Base-by-base conservation (phyloP, 306 rosid species). In the Prosopis cineraria region DNA sequence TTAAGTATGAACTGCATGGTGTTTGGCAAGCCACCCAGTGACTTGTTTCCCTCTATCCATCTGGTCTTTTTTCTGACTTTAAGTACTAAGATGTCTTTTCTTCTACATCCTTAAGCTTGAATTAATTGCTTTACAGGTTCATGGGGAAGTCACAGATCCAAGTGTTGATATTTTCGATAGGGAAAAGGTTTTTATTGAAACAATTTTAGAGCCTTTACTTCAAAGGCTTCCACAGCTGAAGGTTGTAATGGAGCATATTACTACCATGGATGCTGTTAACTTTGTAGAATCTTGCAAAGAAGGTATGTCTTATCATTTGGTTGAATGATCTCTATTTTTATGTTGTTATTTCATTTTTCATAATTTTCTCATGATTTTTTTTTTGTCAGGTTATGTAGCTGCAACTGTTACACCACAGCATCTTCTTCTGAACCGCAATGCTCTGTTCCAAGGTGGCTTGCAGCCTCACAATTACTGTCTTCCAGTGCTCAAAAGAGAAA, bases 341-440 rank as follows among this genome's bases (percentile, higher is more conserved):
- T n/a, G n/a, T n/a, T 50, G 50, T 40, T 69, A 39, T 56, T 52
- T 67, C 36, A 30, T 64, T 73, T 63, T 69, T 52, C 19, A 67
- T 75, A 12, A 24, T 66, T 10, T 41, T 45, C 66, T 73, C 64
- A 73, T 40, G 70, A 36, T 25, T 77, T 58, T 68, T 68, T 78
- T 20, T 34, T 81, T 78, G 68, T 65, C 66, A 94, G 98, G 94
- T 62, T 33, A 11, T 67, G 87, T 94, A 72, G 96, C 93, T 1
- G 97, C 94, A 71, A 93, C 97, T 33, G 97, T 93, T 79, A 91
- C 98, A 25, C 98, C 98, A 48, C 97, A 94, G 45, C 97, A 94
- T 91, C 90, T 94, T 77, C 78, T 94, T 78, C 89, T 94, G 8
- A 94, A 94, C 62, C 86, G 97, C 59, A 94, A 91, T 81, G 81